Base-by-base conservation (phyloP, 352 stramenopile species). In the Phytophthora sansomeana region DNA sequence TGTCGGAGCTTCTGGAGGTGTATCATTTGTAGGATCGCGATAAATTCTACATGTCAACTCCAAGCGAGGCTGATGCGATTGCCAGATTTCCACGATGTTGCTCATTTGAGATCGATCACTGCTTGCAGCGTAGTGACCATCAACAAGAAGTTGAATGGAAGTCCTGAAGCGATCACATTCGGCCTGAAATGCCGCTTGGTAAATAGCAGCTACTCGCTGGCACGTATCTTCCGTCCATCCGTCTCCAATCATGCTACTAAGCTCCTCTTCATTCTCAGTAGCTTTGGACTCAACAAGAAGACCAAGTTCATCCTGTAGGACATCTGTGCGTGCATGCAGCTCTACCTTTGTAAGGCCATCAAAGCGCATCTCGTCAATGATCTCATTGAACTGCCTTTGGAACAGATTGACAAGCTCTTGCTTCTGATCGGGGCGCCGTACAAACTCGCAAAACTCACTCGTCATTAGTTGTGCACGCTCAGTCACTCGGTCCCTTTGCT, bases 361-460 rank as follows among this genome's bases (percentile, higher is more conserved):
- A 39, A 93, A 93, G 13, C 91, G 85, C 76, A 97, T 91, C 24
- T 92, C 87, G 13, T 93, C 74, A 1, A 85, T n/a, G 17, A 97
- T 76, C n/a, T 75, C 74, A 53, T 97, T 96, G 56, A 95, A 95
- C 11, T 68, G 71, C 6, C 48, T 61, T 53, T 96, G 84, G 63
- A 95, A 97, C 9, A 62, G 53, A 38, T 86, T 81, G 3, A 97
- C 61, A 24, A 83, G 36, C 4, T 52, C 60, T 60, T 96, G 90
- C 58, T 93, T 92, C 11, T 70, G 44, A 53, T 97, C 90, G 0
- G 65, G 60, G 26, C 88, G 81, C 0, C 75, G 79, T 11, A 95
- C 49, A 50, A 92, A 86, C 33, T 63, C 52, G 28, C 68, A 84
- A 41, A 96, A 90, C 2, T 81, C 62, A 9, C 74, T 52, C 11